phyloP scores from a whole-genome alignment of 129 eudicot genomes.

The Flaveria linearis region DNA sequence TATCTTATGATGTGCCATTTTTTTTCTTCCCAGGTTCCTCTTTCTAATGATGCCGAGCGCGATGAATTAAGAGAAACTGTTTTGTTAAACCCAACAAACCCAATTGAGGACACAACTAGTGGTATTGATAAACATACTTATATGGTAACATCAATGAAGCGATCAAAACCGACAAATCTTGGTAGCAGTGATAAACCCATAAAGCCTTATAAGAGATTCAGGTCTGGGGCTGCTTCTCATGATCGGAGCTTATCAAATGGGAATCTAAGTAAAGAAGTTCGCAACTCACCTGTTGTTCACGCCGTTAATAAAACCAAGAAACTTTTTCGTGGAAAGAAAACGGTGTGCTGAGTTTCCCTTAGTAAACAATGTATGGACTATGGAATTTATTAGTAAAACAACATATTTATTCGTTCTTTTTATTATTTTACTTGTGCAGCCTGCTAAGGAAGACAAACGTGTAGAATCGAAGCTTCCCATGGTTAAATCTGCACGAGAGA shows the following conservation, averaged over 20 bases:
- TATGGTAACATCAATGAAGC: constrained; percentile 32
- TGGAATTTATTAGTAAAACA: neutral
- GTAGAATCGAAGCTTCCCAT: constrained; percentile 3
- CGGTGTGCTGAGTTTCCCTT: constrained; percentile 44
- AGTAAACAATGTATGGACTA: neutral
- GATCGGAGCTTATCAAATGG: constrained; percentile 14
- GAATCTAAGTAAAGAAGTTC: constrained; percentile 28
- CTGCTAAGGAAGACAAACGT: constrained; percentile 32
- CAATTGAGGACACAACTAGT: constrained; percentile 27
- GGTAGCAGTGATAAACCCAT: constrained; percentile 13
- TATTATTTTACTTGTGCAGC: constrained; percentile 37
- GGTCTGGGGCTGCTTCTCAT: constrained; percentile 31
- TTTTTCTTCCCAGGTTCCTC: constrained; percentile 10
- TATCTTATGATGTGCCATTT: neutral
- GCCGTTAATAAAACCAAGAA: constrained; percentile 26
- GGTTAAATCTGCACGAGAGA: constrained; percentile 12
- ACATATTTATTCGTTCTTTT: neutral
- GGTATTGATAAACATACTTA: constrained; percentile 33
- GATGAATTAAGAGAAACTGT: constrained; percentile 23
- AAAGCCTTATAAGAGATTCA: constrained; percentile 41
- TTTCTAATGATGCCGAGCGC: constrained; percentile 16
- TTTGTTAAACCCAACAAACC: constrained; percentile 21
- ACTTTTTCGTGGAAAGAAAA: constrained; percentile 40
- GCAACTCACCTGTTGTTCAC: constrained; percentile 28
- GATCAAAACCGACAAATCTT: constrained; percentile 28